Evolutionary conservation across 2,329 filamentous ascomycete species (phyloP).

Genomic region (Colletotrichum falcatum): DNA sequence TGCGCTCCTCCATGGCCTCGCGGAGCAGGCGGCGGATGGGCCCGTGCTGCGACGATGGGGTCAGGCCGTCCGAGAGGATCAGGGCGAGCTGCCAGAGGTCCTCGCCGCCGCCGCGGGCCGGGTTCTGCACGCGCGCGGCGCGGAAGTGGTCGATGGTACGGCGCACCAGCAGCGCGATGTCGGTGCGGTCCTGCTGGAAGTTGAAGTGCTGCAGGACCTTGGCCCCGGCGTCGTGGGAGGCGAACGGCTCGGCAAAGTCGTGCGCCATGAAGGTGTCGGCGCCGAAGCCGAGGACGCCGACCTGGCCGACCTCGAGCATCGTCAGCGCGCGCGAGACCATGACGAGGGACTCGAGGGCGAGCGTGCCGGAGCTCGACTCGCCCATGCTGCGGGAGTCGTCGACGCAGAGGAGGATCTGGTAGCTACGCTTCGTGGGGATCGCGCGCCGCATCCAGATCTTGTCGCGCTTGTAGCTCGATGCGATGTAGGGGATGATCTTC

Average conservation of each 20-base stretch:
- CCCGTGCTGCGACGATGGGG: slow-evolving; percentile 83
- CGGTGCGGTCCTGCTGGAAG: slow-evolving; percentile 87
- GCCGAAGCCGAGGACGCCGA: slow-evolving; percentile 93
- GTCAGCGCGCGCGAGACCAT: slow-evolving; percentile 88
- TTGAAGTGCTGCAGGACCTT: slow-evolving; percentile 85
- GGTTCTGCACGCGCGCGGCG: slow-evolving; percentile 73
- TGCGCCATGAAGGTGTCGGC: slow-evolving; percentile 86
- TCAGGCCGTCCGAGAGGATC: slow-evolving; percentile 93
- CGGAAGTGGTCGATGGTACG: slow-evolving; percentile 86
- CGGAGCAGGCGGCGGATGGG: slow-evolving; percentile 84
- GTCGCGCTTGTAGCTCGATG: slow-evolving; percentile 97
- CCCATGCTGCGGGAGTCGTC: slow-evolving; percentile 97
- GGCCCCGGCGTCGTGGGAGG: slow-evolving; percentile 80
- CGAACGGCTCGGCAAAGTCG: slow-evolving; percentile 85
- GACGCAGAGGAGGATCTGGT: slow-evolving; percentile 97
- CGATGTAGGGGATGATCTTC: slow-evolving; percentile 99
- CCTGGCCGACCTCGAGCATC: slow-evolving; percentile 94
- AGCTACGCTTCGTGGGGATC: slow-evolving; percentile 91
- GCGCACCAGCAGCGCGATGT: slow-evolving; percentile 82
- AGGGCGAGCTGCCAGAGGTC: slow-evolving; percentile 97
- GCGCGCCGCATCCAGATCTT: slow-evolving; percentile 99
- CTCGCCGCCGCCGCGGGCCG: slow-evolving; percentile 60
- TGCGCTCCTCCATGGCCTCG: slow-evolving; percentile 89
- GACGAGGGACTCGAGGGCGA: slow-evolving; percentile 94
- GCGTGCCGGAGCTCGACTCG: slow-evolving; percentile 77